Evolutionary conservation across 768 basidiomycete species (phyloP), one percentile per base, ranked within the genome.

Genomic region (Dendrothele bispora): DNA sequence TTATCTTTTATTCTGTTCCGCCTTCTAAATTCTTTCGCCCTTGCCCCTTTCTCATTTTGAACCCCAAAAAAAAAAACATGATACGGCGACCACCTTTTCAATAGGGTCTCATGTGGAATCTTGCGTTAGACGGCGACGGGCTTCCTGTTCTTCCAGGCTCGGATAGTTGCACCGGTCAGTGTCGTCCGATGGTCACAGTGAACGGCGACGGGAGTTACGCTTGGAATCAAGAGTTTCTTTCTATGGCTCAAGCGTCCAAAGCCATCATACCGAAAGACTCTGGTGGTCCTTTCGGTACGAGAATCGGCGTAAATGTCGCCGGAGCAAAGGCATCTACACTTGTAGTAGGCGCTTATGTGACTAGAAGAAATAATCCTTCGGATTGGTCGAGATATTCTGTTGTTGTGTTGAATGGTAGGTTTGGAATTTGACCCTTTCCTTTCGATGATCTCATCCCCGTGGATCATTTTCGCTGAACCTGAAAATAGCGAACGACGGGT

Each of bases 101-200:
- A 77, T n/a, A n/a, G 77, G 45, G 36, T 17, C 21, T 78, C 24
- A 72, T 75, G 68, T 79, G 78, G 77, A 77, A 77, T 52, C 57
- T 79, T 27, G 78, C 74, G 1, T 67, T 76, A 15, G 67, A 77
- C 22, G 50, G 67, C 1, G 65, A 58, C 15, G 77, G 78, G 0
- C 32, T 62, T 4, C 77, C 78, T 3, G 20, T n/a, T 11, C 18
- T 26, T 27, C 17, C 20, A 14, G 18, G 35, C 27, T 11, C 36
- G 20, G 12, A 35, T 25, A 36, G 27, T 28, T 26, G 17, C 7
- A 20, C 20, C 46, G 28, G 28, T 34, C 42, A 43, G 7, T 50
- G 49, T 22, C 20, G 49, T 20, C 24, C 30, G 10, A 20, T 50
- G 11, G 41, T 50, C 18, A 35, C 30, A 24, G 36, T 50, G 17